Percentiles rank a stretch among this genome's conserved stretches.
Evolutionary conservation across 2,329 filamentous ascomycete genomes (phyloP).

Genomic region (Lachnum nothofagi): DNA sequence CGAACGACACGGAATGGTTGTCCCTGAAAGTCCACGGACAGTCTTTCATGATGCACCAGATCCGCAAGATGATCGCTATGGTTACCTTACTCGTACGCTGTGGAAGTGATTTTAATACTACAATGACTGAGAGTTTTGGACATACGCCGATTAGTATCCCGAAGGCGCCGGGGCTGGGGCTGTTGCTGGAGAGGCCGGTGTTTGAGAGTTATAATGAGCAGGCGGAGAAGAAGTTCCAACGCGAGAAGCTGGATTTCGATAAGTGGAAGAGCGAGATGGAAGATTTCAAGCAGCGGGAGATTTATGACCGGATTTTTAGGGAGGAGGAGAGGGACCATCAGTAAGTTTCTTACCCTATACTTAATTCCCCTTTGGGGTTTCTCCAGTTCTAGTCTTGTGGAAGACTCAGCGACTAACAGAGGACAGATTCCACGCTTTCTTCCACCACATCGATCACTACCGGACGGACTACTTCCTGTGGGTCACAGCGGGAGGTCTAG

Average conservation of each 20-base stretch:
- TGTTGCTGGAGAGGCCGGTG: constrained; percentile 84
- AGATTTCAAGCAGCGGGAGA: constrained; percentile 85
- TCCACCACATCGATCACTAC: constrained; percentile 74
- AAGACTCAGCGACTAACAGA: no score
- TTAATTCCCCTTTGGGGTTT: no score
- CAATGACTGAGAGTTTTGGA: constrained; percentile 71
- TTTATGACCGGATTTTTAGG: constrained; percentile 86
- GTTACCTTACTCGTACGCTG: constrained; percentile 78
- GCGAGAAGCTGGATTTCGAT: constrained; percentile 70
- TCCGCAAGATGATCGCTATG: constrained; percentile 98
- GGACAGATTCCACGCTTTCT: constrained; percentile 70
- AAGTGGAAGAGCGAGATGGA: constrained; percentile 74
- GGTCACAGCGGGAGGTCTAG: constrained; percentile 64
- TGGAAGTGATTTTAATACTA: constrained; percentile 63
- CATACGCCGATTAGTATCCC: constrained; percentile 75
- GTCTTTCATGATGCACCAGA: constrained; percentile 99
- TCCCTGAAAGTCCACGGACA: constrained; percentile 95
- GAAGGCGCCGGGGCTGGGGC: constrained; percentile 83
- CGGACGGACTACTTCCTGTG: constrained; percentile 68
- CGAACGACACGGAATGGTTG: constrained; percentile 90
- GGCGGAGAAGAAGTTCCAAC: constrained; percentile 57
- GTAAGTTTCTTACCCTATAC: constrained; percentile 47
- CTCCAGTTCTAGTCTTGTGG: no score
- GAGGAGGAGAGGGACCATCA: constrained; percentile 83
- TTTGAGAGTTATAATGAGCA: constrained; percentile 85